phyloP scores from a whole-genome alignment of 345 rosid species.

The Dimocarpus longan region DNA sequence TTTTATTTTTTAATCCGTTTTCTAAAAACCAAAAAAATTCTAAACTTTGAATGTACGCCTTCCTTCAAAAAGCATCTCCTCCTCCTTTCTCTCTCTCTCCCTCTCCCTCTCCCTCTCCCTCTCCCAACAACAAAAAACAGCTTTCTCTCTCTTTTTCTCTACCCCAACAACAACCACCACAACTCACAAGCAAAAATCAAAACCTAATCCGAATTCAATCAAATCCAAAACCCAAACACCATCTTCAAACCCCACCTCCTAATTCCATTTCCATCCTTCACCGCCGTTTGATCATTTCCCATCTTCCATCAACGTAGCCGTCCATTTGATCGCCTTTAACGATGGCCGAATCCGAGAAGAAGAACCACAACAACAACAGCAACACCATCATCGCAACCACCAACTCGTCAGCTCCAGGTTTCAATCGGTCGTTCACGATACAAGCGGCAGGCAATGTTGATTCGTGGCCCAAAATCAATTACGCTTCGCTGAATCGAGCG shows the following conservation, averaged over 20 bases:
- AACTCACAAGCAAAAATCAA: not conserved
- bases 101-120: slow-evolving; percentile 13
- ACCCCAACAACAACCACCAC: not conserved
- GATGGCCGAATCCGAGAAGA: slow-evolving; percentile 53
- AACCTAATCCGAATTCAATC: not conserved
- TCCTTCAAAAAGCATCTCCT: not conserved
- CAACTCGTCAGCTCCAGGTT: slow-evolving; percentile 20
- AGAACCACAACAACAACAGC: slow-evolving; percentile 24
- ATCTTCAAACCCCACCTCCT: not conserved
- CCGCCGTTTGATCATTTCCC: not conserved
- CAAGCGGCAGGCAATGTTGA: slow-evolving; percentile 33
- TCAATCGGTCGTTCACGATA: slow-evolving; percentile 59
- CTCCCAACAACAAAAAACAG: not conserved
- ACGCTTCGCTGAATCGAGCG: slow-evolving; percentile 56
- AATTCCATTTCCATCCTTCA: not conserved
- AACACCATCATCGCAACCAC: slow-evolving; percentile 22
- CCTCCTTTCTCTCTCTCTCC: not conserved
- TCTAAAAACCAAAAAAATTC: not conserved
- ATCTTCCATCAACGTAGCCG: not conserved
- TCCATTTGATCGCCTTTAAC: slow-evolving; percentile 11
- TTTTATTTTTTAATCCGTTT: too few relatives aligned
- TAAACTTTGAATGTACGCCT: slow-evolving; percentile 14
- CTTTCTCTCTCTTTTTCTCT: not conserved
- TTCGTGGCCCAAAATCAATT: slow-evolving; percentile 35
- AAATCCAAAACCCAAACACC: not conserved